Evolutionary conservation across 345 rosid species (phyloP), one percentile per base, ranked within the genome.

Genomic region (Gynandropsis gynandra): DNA sequence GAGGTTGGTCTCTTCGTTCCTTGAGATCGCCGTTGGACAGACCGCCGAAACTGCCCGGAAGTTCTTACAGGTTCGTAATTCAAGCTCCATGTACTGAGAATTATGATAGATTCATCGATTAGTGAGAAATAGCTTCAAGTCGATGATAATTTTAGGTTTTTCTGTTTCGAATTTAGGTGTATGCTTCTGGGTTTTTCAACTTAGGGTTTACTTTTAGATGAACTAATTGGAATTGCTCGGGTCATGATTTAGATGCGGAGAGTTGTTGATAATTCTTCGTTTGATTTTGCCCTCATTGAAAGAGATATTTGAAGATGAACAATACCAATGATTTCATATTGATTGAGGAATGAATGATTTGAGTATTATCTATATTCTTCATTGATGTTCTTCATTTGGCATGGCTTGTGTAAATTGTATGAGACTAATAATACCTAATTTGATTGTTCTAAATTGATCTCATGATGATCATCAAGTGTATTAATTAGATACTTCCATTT

Each of bases 11-110:
- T 72, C 95, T 63, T 92, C 95, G 52, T 92, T 92, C 73, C 90
- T 92, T 42, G 98, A 92, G 77, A 80, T 92, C 80, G 97, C 98
- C 34, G 94, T 81, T 9, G 98, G 97, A 42, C 95, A 92, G 62
- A 85, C 90, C 18, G 67, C 83, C 32, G 90, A 85, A 45, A 92
- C 95, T 19, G 98, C 98, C 56, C 60, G 71, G 16, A 95, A 85
- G 66, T 87, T 92, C 74, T 63, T 92, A 65, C 81, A 85, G 95
- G 98, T 92, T 58, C 27, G 44, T 14, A 55, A 29, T 58, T 44
- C 16, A 16, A 52, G 32, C 40, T 59, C 4, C 50, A 45, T 52
- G 37, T 52, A 24, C 13, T 21, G 3, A 1, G 9, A 55, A 41
- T 46, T 42, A 1, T 43, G 15, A 20, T 43, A 48, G 5, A 8